Evolutionary conservation across 805 yeast genomes (phyloP).

Genomic region (Geotrichum ghanense): DNA sequence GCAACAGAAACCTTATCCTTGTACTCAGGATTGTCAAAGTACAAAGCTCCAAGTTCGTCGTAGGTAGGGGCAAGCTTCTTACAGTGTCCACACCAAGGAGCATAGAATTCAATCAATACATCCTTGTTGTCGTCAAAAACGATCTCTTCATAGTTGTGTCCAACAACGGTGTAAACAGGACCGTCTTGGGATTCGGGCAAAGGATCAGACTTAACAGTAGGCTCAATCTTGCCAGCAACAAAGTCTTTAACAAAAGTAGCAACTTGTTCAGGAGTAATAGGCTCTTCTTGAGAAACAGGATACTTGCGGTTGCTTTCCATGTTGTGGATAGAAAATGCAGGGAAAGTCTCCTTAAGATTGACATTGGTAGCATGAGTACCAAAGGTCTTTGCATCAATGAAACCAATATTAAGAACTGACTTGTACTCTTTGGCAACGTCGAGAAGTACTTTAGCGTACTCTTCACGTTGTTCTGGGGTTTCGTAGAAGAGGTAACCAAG

Average conservation of each 20-base stretch:
- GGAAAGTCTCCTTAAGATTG: slow-evolving; percentile 70
- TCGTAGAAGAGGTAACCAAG: slow-evolving; percentile 82
- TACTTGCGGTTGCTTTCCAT: slow-evolving; percentile 56
- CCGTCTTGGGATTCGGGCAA: slow-evolving; percentile 70
- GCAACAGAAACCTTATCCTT: slow-evolving; percentile 59
- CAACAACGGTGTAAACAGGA: slow-evolving; percentile 69
- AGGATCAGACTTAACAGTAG: slow-evolving; percentile 76
- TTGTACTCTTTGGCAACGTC: slow-evolving; percentile 24
- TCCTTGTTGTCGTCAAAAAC: slow-evolving; percentile 55
- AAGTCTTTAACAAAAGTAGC: slow-evolving; percentile 52
- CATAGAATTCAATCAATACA: slow-evolving; percentile 64
- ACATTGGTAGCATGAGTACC: slow-evolving; percentile 83
- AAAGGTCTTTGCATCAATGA: slow-evolving; percentile 66
- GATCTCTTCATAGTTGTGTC: slow-evolving; percentile 64
- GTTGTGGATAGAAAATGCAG: slow-evolving; percentile 84
- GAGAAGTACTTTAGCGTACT: slow-evolving; percentile 51
- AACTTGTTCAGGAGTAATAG: slow-evolving; percentile 42
- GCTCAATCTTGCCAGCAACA: slow-evolving; percentile 50
- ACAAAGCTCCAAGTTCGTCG: slow-evolving; percentile 74
- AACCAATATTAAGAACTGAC: slow-evolving; percentile 79
- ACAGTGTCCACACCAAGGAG: slow-evolving; percentile 96
- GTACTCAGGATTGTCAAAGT: slow-evolving; percentile 38
- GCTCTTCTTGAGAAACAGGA: slow-evolving; percentile 53
- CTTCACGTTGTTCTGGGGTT: slow-evolving; percentile 51
- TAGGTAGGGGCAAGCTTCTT: slow-evolving; percentile 80